phyloP scores from a whole-genome alignment of 2,329 filamentous ascomycete species.

The Talaromyces rugulosus region DNA sequence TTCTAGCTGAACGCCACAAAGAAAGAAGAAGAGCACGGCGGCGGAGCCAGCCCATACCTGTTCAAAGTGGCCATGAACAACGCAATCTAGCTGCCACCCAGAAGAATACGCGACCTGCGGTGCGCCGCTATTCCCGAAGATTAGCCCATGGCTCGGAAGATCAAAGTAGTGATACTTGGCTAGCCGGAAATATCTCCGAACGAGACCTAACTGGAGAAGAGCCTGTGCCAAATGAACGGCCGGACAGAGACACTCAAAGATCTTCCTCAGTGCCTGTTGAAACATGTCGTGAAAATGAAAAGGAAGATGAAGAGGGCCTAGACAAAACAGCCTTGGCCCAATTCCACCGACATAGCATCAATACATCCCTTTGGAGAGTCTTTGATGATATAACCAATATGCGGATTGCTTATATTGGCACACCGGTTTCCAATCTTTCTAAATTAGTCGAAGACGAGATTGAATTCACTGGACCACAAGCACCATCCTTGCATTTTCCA shows the following conservation, averaged over 20 bases:
- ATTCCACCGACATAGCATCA: neutral
- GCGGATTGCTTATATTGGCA: conserved; percentile 1
- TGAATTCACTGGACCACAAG: neutral
- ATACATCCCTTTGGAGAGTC: neutral
- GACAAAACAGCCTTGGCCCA: neutral
- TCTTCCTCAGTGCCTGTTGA: neutral
- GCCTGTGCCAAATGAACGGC: neutral
- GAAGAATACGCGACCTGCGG: neutral
- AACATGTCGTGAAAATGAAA: neutral
- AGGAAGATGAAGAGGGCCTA: neutral
- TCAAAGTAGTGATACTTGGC: neutral
- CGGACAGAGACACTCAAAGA: neutral
- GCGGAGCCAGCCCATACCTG: neutral
- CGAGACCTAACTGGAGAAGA: neutral
- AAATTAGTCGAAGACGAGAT: neutral
- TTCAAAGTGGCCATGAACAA: neutral
- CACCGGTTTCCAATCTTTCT: neutral
- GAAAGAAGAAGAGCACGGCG: neutral
- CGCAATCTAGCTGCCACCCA: neutral
- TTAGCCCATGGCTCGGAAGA: neutral
- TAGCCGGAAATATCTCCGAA: neutral
- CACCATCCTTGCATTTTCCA: neutral
- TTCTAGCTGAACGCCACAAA: neutral
- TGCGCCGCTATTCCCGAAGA: neutral
- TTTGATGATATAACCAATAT: neutral